phyloP scores from a whole-genome alignment of 2,329 filamentous ascomycete species.

The Cadophora sp. region DNA sequence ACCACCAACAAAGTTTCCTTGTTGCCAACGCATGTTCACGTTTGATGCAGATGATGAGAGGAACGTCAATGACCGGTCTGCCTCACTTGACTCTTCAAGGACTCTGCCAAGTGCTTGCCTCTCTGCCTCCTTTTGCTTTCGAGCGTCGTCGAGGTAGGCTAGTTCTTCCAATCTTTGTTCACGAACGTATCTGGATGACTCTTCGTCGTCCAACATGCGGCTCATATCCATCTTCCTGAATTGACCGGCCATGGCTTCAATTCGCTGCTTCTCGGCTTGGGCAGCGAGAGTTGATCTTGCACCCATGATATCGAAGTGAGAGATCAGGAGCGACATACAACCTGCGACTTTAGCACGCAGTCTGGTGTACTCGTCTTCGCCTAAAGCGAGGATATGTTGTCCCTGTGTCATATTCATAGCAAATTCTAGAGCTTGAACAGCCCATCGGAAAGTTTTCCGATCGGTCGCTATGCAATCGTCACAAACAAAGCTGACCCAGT shows the following conservation, averaged over 20 bases:
- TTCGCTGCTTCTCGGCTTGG: slow-evolving; percentile 88
- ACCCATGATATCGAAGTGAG: slow-evolving; percentile 99
- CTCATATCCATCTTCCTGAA: slow-evolving; percentile 81
- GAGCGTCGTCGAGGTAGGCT: slow-evolving; percentile 75
- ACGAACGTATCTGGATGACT: slow-evolving; percentile 76
- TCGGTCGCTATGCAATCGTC: slow-evolving; percentile 96
- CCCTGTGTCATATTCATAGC: slow-evolving; percentile 97
- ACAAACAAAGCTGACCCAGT: slow-evolving; percentile 98
- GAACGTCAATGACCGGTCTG: slow-evolving; percentile 91
- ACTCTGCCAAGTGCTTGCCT: slow-evolving; percentile 88
- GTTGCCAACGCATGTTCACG: slow-evolving; percentile 95
- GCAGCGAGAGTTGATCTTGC: slow-evolving; percentile 92
- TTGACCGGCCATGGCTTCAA: slow-evolving; percentile 80
- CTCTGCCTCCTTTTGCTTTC: slow-evolving; percentile 82
- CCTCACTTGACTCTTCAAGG: slow-evolving; percentile 92
- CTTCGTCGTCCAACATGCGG: slow-evolving; percentile 77
- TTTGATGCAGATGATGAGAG: slow-evolving; percentile 94
- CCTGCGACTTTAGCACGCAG: slow-evolving; percentile 90
- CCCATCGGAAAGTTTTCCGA: slow-evolving; percentile 96
- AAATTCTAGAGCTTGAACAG: slow-evolving; percentile 92
- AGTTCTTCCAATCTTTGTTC: slow-evolving; percentile 78
- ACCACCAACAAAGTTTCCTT: slow-evolving; percentile 96
- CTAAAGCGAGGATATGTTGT: slow-evolving; percentile 89
- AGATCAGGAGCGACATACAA: slow-evolving; percentile 97
- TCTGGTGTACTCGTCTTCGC: slow-evolving; percentile 83